A percentile compares a stretch with the other conserved stretches of the same genome.
Conservation (phyloP, 2,329 filamentous ascomycete species). For the Penicillium sclerotigenum region DNA sequence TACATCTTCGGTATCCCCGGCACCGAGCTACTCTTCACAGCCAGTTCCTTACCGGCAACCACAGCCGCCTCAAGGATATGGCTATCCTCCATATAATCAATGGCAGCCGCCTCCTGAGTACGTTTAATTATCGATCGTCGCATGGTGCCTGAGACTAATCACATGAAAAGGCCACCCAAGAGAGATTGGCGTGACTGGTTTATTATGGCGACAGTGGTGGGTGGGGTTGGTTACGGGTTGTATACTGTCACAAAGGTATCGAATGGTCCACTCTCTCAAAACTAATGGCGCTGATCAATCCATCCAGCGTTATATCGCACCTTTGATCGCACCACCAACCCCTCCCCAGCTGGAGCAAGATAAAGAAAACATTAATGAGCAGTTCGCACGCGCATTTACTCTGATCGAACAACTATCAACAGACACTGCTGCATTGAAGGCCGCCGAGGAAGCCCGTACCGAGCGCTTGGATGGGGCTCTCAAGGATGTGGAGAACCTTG, state of each 20-base stretch:
- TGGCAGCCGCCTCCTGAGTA: conserved; percentile 56
- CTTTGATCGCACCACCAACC: conserved; percentile 87
- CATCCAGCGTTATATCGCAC: conserved; percentile 77
- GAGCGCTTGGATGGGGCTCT: conserved; percentile 78
- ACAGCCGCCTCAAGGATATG: conserved; percentile 45
- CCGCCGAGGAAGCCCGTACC: conserved; percentile 78
- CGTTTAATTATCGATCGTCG: conserved; percentile 19
- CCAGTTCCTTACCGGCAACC: conserved; percentile 40
- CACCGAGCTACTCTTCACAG: conserved; percentile 49
- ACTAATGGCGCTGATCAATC: conserved; percentile 13
- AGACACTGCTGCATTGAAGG: conserved; percentile 85
- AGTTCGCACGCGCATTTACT: conserved; percentile 87
- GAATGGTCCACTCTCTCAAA: neutral
- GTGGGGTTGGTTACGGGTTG: conserved; percentile 82
- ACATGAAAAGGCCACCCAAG: conserved; percentile 55
- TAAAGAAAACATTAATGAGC: conserved; percentile 86
- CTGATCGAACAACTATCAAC: conserved; percentile 88
- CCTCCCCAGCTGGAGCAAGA: conserved; percentile 91
- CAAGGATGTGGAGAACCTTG: conserved; percentile 77
- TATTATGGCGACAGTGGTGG: conserved; percentile 95
- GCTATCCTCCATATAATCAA: conserved; percentile 52
- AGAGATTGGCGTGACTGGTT: conserved; percentile 99
- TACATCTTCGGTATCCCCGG: conserved; percentile 47
- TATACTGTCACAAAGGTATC: conserved; percentile 80
- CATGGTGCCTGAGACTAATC: conserved; percentile 9